These are phyloP conservation scores for Atkinsonella hypoxylon DNA, from an alignment of 2,329 filamentous ascomycete genomes.

Conservation along the genomic window DNA sequence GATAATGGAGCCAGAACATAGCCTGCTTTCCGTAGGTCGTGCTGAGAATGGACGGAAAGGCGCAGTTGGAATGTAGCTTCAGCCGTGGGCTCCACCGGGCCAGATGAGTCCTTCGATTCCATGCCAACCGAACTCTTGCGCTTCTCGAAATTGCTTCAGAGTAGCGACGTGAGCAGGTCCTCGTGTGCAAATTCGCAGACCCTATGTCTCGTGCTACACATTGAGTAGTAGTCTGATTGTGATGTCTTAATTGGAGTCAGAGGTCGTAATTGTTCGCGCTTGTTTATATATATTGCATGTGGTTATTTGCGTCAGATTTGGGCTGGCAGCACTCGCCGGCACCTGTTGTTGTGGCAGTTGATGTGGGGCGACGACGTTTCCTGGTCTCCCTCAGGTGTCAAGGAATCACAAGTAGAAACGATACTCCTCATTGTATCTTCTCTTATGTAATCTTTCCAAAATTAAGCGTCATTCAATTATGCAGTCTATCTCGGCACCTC, in stretches of 20 bases:
- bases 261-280: not conserved
- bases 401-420: no score
- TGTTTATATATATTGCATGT: no score
- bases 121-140: not conserved
- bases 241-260: not conserved
- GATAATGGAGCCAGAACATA: constrained; percentile 17
- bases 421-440: no score
- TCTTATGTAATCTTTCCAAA: no score
- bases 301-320: no score
- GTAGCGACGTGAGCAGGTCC: not conserved
- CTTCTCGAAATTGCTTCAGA: not conserved
- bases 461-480: no score
- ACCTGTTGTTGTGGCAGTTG: no score
- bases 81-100: constrained; percentile 11
- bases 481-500: no score
- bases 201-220: not conserved
- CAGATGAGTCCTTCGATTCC: constrained; percentile 2
- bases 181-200: not conserved
- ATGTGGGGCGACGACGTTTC: no score
- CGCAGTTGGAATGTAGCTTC: constrained; percentile 12
- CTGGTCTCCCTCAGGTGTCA: no score
- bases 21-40: constrained; percentile 14
- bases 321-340: no score
- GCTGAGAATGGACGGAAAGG: constrained; percentile 9
- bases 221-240: not conserved